Base-by-base conservation (phyloP, 177 flowering plant species). In the Vitis hybrid region DNA sequence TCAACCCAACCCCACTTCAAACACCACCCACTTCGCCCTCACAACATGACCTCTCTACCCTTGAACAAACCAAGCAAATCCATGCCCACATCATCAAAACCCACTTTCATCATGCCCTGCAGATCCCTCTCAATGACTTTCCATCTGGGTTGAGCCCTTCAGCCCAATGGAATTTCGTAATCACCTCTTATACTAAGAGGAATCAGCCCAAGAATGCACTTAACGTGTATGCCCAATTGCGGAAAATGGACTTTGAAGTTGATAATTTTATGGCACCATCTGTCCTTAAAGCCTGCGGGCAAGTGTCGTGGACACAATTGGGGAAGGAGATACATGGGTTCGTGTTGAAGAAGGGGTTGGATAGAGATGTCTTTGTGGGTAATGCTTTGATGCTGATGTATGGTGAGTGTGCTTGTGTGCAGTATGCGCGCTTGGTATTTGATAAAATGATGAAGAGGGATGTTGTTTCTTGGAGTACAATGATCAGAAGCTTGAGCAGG, bases 251-350 rank as follows among this genome's bases (percentile, higher is more conserved):
- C 64, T 14, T 38, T 19, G 38, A 67, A 49, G 72, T 86, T 4
- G 90, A 86, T 59, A 80, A 59, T 49, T 88, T 83, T 62, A 78
- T 78, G 1, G n/a, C 81, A 4, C 88, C 92, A 2, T 82, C 92
- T 1, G 61, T 83, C 61, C 76, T 88, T 17, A 88, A 88, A 77
- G 88, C 87, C 10, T 86, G 88, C 59, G 62, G 79, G 14, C 78
- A 69, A 75, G 64, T 74, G 28, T 75, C 76, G 22, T 67, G 44
- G 71, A 54, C 65, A 54, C 68, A 54, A 20, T 59, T 69, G 59
- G 92, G 89, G 12, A 77, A 78, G 73, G 92, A 88, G 77, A 65
- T 82, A 4, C 92, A 88, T 63, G 88, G 92, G n/a, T 85, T 75
- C 59, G 81, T 72, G 0, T 1, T 79, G 38, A 88, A 84, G 71